Evolutionary conservation across 441 rosid genomes (phyloP), one percentile per base, ranked within the genome.

Genomic region (Kokia cookei): DNA sequence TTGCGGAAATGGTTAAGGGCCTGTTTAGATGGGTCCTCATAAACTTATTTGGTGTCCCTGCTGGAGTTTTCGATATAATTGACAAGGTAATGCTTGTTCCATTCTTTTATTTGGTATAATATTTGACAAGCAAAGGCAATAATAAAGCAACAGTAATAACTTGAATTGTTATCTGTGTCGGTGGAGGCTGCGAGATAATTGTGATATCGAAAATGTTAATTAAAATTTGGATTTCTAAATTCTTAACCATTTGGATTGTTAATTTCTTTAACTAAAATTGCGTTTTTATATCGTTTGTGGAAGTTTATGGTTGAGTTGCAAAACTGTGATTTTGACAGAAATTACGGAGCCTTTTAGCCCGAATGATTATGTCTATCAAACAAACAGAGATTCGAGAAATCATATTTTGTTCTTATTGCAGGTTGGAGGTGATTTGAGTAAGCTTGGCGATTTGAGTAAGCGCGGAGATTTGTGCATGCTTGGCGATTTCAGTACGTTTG

Each of bases 41-140:
- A 55, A 76, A 87, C 4, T 96, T 78, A 82, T 94, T 88, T 37
- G 93, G 84, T 24, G 85, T 89, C 65, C 98, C 98, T 0, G 79
- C 82, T 9, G 98, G 84, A 65, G 77, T 90, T 75, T 97, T 96
- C 83, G 92, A 88, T 59, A 88, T 84, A 57, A 87, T 92, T 13
- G 99, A 92, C 76, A 92, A 90, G 97, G 99, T 91, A 27, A 27
- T 32, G 50, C 37, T 55, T 53, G 10, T 22, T 48, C 40, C n/a
- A 1, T 22, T 40, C 54, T 68, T 22, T 42, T 51, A 43, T 43
- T 32, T 14, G 57, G 9, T 13, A 24, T 45, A 35, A 35, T 54
- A 19, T 60, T 27, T 55, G 48, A n/a, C 17, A 37, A 13, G 51
- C 15, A 22, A 11, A 14, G 17, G 2, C n/a, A 11, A 43, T 65